These are phyloP conservation scores for Helianthus tuberosus DNA, from an alignment of 129 eudicot species.

Conservation along the genomic window DNA sequence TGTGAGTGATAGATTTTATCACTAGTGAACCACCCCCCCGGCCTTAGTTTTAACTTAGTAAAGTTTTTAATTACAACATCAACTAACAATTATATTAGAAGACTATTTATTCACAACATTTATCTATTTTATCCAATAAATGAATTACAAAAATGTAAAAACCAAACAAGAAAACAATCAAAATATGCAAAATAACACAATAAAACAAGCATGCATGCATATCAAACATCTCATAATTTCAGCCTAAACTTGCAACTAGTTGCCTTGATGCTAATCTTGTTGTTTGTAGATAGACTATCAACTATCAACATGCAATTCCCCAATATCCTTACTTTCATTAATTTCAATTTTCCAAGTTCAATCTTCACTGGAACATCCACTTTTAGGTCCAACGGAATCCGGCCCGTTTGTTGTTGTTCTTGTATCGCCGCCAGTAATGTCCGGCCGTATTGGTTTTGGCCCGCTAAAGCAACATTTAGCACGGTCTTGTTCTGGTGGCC, in stretches of 20 bases:
- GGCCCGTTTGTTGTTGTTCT: conserved; percentile 80
- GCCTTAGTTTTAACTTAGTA: too few relatives aligned
- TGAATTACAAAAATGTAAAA: background rate
- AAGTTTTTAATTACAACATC: too few relatives aligned
- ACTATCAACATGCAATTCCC: conserved; percentile 74
- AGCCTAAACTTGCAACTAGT: conserved; percentile 74
- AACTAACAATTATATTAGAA: too few relatives aligned
- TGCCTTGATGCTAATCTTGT: conserved; percentile 66
- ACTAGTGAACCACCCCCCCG: too few relatives aligned
- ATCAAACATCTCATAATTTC: conserved; percentile 42
- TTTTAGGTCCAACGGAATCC: conserved; percentile 73
- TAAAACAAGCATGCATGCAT: background rate
- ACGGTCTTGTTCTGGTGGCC: conserved; percentile 69
- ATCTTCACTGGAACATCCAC: conserved; percentile 80
- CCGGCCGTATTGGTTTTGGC: conserved; percentile 72
- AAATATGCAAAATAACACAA: background rate
- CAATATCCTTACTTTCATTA: conserved; percentile 65
- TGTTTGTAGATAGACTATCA: conserved; percentile 71
- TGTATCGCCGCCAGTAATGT: conserved; percentile 63
- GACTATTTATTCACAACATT: background rate
- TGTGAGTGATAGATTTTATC: too few relatives aligned
- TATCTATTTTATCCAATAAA: background rate
- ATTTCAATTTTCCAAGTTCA: conserved; percentile 62
- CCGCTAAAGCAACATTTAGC: conserved; percentile 56
- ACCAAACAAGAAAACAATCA: background rate